Evolutionary conservation across 2,329 filamentous ascomycete species (phyloP), one percentile per base, ranked within the genome.

Genomic region (Nothophaeocryptopus gaeumannii): DNA sequence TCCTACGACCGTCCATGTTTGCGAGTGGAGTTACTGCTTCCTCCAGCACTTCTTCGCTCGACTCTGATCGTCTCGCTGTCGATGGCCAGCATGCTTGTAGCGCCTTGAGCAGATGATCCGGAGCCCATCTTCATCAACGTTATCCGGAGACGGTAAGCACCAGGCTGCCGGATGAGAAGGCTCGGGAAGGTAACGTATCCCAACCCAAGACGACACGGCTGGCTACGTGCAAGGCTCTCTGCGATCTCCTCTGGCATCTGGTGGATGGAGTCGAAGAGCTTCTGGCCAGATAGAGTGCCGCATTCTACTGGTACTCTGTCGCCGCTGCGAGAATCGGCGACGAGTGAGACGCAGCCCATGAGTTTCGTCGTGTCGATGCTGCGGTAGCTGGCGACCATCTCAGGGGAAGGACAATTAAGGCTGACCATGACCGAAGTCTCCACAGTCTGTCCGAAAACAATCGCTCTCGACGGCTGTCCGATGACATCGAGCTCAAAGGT

Each of bases 221-320:
- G 58, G 47, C 54, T 62, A n/a, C 54, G 53, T 2, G 58, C 59
- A 34, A 67, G 51, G 13, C 52, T 58, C 9, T 58, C 59, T 8
- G 59, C 58, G 39, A 58, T 58, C 38, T 61, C 48, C 15, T 59
- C 58, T 4, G 64, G 63, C 11, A 64, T 58, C 9, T 59, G 53
- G 41, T 64, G 65, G 9, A 67, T 56, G 5, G 64, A 65, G 53
- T 67, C 64, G 49, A 64, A 62, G 55, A 66, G 58, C 45, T 66
- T 63, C 47, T 65, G 63, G 8, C 62, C 63, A 4, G 60, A 62
- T 30, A 67, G 50, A 11, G 59, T 60, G 33, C 59, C 60, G 31
- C 60, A 53, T 46, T 66, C 64, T 12, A 63, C 50, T 2, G 58
- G 56, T 3, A 61, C 55, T 20, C 59, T 47, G 26, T 64, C 64